A percentile compares a stretch with the other conserved stretches of the same genome.
Conservation (phyloP, 1,139 yeast species). For the Debaryomycetaceae sp. region DNA sequence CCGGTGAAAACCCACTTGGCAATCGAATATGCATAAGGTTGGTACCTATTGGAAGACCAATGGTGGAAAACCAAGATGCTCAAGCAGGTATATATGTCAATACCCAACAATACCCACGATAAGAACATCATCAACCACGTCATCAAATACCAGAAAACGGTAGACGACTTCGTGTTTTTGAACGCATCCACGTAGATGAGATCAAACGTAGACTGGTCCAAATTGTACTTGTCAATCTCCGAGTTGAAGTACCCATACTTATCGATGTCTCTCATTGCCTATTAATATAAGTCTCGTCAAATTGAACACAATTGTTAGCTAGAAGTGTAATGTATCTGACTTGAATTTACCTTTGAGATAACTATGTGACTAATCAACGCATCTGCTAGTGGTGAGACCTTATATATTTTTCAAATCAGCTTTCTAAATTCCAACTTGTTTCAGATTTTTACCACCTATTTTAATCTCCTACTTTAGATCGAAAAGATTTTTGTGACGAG, state of each 20-base stretch:
- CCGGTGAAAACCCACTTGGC: slow-evolving; percentile 83
- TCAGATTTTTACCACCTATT: not conserved
- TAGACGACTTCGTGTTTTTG: slow-evolving; percentile 49
- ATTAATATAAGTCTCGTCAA: not conserved
- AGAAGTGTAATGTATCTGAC: too few species aligned
- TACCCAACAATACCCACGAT: slow-evolving; percentile 56
- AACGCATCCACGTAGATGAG: slow-evolving; percentile 44
- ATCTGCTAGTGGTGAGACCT: not conserved
- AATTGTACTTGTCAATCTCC: slow-evolving; percentile 30
- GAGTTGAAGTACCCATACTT: slow-evolving; percentile 7
- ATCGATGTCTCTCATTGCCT: not conserved
- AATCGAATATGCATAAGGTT: slow-evolving; percentile 53
- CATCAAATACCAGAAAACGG: slow-evolving; percentile 51
- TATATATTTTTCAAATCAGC: too few species aligned
- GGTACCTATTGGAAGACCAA: slow-evolving; percentile 62
- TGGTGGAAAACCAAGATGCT: slow-evolving; percentile 69
- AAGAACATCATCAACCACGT: slow-evolving; percentile 51
- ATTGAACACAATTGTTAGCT: not conserved
- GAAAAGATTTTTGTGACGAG: too few species aligned
- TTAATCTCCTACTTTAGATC: too few species aligned
- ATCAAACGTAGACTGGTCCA: slow-evolving; percentile 43
- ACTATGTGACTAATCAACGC: not conserved
- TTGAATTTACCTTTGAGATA: not conserved
- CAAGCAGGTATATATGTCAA: slow-evolving; percentile 79
- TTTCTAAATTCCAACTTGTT: not conserved